A percentile compares a stretch with the other conserved stretches of the same genome.
Conservation (phyloP, 257 asterid species). For the Gentiana dahurica region DNA sequence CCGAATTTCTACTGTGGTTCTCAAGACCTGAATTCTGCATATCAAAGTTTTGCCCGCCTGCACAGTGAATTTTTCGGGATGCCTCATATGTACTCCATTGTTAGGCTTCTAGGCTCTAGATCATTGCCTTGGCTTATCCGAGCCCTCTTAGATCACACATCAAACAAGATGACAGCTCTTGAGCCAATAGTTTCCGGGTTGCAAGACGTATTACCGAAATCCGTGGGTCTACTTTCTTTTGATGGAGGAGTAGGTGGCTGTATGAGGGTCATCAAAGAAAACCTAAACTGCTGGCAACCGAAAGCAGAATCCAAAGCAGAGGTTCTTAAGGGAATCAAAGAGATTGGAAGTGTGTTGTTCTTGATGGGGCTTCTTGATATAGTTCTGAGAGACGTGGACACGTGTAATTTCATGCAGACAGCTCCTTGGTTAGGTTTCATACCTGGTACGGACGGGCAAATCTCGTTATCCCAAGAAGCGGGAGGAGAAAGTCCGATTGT, state of each 20-base stretch:
- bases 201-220: slow-evolving; percentile 92
- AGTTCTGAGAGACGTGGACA: slow-evolving; percentile 89
- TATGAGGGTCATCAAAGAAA: slow-evolving; percentile 63
- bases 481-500: slow-evolving; percentile 69
- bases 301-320: slow-evolving; percentile 74
- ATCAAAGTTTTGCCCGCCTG: slow-evolving; percentile 86
- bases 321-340: slow-evolving; percentile 85
- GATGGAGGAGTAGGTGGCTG: slow-evolving; percentile 91
- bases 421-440: slow-evolving; percentile 97
- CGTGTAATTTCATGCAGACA: slow-evolving; percentile 92
- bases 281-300: slow-evolving; percentile 86
- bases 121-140: slow-evolving; percentile 98
- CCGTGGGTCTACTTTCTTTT: slow-evolving; percentile 86
- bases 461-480: slow-evolving; percentile 51
- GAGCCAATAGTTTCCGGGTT: slow-evolving; percentile 82
- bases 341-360: slow-evolving; percentile 86
- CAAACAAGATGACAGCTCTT: slow-evolving; percentile 80
- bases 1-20: slow-evolving; percentile 90
- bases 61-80: slow-evolving; percentile 91
- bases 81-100: slow-evolving; percentile 87
- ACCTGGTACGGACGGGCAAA: slow-evolving; percentile 89
- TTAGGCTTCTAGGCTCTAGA: slow-evolving; percentile 84
- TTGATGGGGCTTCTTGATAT: slow-evolving; percentile 99
- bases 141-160: slow-evolving; percentile 81
- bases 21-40: slow-evolving; percentile 59